A percentile compares a stretch with the other conserved stretches of the same genome.
Evolutionary conservation across 2,329 filamentous ascomycete genomes (phyloP).

Genomic region (Sphaceloma murrayae): DNA sequence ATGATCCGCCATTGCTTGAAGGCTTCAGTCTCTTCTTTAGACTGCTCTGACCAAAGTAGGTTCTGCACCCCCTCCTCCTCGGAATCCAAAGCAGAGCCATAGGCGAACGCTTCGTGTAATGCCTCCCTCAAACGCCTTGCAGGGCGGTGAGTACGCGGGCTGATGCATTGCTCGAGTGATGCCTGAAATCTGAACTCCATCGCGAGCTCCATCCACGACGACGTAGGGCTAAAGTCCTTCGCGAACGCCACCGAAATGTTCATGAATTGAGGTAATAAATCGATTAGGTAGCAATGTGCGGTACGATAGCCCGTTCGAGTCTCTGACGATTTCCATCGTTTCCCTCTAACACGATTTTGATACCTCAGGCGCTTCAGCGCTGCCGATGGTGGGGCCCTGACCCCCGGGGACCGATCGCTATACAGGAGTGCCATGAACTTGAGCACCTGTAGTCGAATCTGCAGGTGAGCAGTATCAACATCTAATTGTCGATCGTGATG

Average conservation of each 20-base stretch:
- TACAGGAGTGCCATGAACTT: constrained; percentile 39
- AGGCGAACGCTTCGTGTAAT: too few relatives aligned
- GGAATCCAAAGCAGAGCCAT: neutral
- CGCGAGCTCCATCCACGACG: constrained; percentile 39
- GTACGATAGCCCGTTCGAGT: neutral
- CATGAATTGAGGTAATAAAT: constrained; percentile 42
- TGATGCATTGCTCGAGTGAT: constrained; percentile 37
- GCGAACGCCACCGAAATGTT: constrained; percentile 31
- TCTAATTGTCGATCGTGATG: constrained; percentile 31
- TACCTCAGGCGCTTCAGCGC: constrained; percentile 31
- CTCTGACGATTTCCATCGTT: constrained; percentile 22
- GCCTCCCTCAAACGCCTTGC: constrained; percentile 41
- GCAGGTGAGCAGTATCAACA: constrained; percentile 33
- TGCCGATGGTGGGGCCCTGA: constrained; percentile 31
- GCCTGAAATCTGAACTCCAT: constrained; percentile 43
- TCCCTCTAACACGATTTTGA: constrained; percentile 30
- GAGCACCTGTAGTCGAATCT: constrained; percentile 41
- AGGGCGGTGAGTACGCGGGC: neutral
- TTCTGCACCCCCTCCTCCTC: constrained; percentile 12
- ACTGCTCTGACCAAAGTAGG: constrained; percentile 20
- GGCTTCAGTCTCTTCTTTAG: neutral
- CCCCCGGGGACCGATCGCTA: constrained; percentile 32
- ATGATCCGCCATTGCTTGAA: too few relatives aligned
- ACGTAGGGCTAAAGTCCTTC: constrained; percentile 14
- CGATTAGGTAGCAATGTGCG: constrained; percentile 27